These are phyloP conservation scores for Megacollybia marginata DNA, from an alignment of 768 basidiomycete species.

Conservation along the genomic window DNA sequence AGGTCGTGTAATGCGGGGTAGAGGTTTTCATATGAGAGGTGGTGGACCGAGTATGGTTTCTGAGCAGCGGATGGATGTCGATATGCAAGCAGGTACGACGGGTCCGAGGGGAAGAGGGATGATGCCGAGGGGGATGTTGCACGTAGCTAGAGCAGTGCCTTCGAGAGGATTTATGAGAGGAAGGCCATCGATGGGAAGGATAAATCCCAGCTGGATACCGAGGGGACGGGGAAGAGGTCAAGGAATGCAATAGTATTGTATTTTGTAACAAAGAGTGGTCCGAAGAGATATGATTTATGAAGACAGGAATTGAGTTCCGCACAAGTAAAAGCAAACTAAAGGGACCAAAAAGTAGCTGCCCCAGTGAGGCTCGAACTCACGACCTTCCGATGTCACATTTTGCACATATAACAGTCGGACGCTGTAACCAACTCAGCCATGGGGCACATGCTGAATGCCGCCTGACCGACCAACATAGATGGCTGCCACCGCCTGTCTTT, in stretches of 20 bases:
- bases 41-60: too few relatives aligned
- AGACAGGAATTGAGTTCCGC: not conserved
- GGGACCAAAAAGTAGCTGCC: not conserved
- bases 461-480: too few relatives aligned
- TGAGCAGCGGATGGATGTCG: too few relatives aligned
- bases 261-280: not conserved
- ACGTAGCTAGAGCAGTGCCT: not conserved
- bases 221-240: not conserved
- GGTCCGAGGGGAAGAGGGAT: too few relatives aligned
- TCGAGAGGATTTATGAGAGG: not conserved
- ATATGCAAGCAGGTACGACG: too few relatives aligned
- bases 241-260: not conserved
- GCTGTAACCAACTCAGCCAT: conserved; percentile 57
- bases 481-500: too few relatives aligned
- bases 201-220: not conserved
- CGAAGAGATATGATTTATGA: not conserved
- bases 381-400: conserved; percentile 6
- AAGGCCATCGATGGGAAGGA: not conserved
- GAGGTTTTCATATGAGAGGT: too few relatives aligned
- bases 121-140: too few relatives aligned
- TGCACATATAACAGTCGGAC: conserved; percentile 43
- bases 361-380: conserved; percentile 5
- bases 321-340: not conserved
- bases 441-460: conserved; percentile 38
- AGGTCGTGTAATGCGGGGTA: not conserved